Percentiles rank a stretch among this genome's conserved stretches.
Evolutionary conservation across 2,329 filamentous ascomycete genomes (phyloP).

Genomic region (Metarhizium sp.): DNA sequence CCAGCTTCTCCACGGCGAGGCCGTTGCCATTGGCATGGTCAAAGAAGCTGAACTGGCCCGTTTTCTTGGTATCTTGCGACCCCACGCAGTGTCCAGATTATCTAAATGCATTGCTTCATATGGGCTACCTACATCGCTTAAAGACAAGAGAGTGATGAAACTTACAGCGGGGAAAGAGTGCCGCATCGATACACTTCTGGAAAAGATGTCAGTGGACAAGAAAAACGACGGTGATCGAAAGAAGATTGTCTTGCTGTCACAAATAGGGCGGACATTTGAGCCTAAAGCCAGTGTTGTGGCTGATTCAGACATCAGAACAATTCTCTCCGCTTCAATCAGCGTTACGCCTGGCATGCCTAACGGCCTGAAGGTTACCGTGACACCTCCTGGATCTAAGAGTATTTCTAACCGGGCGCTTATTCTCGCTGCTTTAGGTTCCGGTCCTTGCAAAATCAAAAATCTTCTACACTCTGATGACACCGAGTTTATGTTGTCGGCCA

Average conservation of each 20-base stretch:
- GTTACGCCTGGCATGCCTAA: constrained; percentile 64
- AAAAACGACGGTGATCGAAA: constrained; percentile 95
- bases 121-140: constrained; percentile 73
- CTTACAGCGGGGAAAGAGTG: constrained; percentile 82
- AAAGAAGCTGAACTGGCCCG: constrained; percentile 92
- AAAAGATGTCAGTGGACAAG: constrained; percentile 97
- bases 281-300: constrained; percentile 81
- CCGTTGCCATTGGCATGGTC: constrained; percentile 95
- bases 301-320: constrained; percentile 72
- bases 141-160: constrained; percentile 73
- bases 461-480: constrained; percentile 94
- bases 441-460: constrained; percentile 82
- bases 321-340: constrained; percentile 69
- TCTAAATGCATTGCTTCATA: constrained; percentile 94
- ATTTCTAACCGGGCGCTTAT: constrained; percentile 93
- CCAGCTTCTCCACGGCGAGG: constrained; percentile 90
- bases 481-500: constrained; percentile 93
- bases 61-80: constrained; percentile 75
- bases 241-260: constrained; percentile 87
- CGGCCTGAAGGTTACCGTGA: constrained; percentile 61
- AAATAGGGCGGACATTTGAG: constrained; percentile 82
- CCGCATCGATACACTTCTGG: constrained; percentile 72
- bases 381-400: constrained; percentile 91
- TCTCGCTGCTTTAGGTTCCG: constrained; percentile 81
- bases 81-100: constrained; percentile 79